Percentiles rank a stretch among this genome's conserved stretches.
phyloP scores from a whole-genome alignment of 2,329 filamentous ascomycete genomes.

The Calonectria naviculata region DNA sequence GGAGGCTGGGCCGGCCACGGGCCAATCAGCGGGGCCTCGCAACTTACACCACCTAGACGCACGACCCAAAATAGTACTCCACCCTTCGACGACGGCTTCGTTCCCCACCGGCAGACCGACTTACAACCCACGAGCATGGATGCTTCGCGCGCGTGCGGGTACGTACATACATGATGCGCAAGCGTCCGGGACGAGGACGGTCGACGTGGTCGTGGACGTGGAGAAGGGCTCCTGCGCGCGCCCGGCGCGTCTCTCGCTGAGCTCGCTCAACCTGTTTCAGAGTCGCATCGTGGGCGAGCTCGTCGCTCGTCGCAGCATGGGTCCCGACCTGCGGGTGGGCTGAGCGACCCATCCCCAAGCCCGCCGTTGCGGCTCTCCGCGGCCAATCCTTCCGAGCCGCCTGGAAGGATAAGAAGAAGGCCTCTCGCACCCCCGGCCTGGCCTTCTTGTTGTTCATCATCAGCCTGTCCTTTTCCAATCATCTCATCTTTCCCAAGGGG shows the following conservation, averaged over 20 bases:
- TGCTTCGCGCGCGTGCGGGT: conserved; percentile 20
- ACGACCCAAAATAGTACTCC: conserved; percentile 26
- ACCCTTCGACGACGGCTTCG: neutral
- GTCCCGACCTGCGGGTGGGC: conserved; percentile 24
- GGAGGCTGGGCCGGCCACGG: neutral
- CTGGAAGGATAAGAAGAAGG: conserved; percentile 40
- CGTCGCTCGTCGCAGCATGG: conserved; percentile 16
- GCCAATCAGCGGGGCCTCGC: neutral
- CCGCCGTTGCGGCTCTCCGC: conserved; percentile 27
- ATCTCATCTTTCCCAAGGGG: conserved; percentile 22
- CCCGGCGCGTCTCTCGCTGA: conserved; percentile 8
- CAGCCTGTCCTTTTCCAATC: conserved; percentile 41
- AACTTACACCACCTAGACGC: neutral
- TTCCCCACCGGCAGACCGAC: conserved; percentile 7
- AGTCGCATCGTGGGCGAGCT: conserved; percentile 26
- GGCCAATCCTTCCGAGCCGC: conserved; percentile 35
- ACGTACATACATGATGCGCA: conserved; percentile 9
- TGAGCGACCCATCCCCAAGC: conserved; percentile 19
- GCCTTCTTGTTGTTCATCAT: conserved; percentile 29
- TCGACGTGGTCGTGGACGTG: conserved; percentile 27
- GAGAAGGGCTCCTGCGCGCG: conserved; percentile 4
- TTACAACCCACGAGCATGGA: conserved; percentile 1
- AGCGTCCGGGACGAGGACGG: conserved; percentile 22
- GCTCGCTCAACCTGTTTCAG: conserved; percentile 31
- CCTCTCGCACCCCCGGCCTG: conserved; percentile 40